These are phyloP conservation scores for Fusarium sp. DNA, from an alignment of 2,329 filamentous ascomycete species.

Conservation along the genomic window DNA sequence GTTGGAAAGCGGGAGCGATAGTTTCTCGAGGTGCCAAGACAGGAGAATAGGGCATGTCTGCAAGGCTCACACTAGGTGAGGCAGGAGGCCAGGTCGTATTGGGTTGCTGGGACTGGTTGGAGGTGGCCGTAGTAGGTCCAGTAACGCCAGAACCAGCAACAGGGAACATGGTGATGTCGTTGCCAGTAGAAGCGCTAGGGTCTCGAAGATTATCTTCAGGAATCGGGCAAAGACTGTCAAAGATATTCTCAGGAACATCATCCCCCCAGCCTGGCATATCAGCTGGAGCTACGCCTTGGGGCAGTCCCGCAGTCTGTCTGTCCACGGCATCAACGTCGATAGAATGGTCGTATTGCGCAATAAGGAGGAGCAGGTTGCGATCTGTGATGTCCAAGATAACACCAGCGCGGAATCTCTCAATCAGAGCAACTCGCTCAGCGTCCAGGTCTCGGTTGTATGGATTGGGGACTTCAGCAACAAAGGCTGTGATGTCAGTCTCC, in stretches of 20 bases:
- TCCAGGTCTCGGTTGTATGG: background rate
- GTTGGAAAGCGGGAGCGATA: background rate
- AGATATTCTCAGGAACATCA: background rate
- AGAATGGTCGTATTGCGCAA: background rate
- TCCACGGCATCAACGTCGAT: background rate
- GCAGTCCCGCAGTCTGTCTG: background rate
- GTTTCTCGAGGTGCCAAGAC: background rate
- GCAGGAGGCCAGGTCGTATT: background rate
- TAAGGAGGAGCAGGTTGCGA: background rate
- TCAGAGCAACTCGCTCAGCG: background rate
- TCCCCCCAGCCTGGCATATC: background rate
- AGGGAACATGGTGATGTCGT: background rate
- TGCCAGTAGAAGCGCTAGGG: background rate
- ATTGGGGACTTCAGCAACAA: background rate
- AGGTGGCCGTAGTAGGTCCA: background rate
- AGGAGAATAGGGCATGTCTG: conserved; percentile 7
- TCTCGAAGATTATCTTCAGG: background rate
- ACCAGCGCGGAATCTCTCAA: background rate
- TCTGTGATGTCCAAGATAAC: background rate
- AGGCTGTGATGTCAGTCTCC: background rate
- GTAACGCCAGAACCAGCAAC: background rate
- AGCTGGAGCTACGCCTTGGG: background rate
- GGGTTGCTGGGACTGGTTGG: background rate
- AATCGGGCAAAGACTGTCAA: background rate
- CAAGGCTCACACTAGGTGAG: background rate